Percentiles rank a stretch among this genome's conserved stretches.
phyloP scores from a whole-genome alignment of 306 rosid genomes.

The Trifolium dubium region DNA sequence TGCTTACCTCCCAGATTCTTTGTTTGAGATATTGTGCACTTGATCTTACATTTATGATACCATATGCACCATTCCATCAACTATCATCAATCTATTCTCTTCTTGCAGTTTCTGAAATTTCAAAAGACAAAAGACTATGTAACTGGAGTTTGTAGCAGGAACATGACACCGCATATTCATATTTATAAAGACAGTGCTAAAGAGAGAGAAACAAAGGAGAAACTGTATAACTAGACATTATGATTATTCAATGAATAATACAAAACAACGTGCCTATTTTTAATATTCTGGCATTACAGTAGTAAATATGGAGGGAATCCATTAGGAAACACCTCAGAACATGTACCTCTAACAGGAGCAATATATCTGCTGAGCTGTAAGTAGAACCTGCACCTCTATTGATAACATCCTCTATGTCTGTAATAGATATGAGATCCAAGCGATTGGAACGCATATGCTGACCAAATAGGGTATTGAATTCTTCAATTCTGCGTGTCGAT shows the following conservation, averaged over 20 bases:
- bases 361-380: slow-evolving; percentile 66
- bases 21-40: slow-evolving; percentile 32
- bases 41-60: slow-evolving; percentile 50
- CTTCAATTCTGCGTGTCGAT: slow-evolving; percentile 64
- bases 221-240: not conserved
- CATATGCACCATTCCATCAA: slow-evolving; percentile 75
- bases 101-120: slow-evolving; percentile 82
- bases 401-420: slow-evolving; percentile 65
- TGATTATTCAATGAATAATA: not conserved
- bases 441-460: slow-evolving; percentile 85
- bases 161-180: not conserved
- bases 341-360: slow-evolving; percentile 70
- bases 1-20: slow-evolving; percentile 38
- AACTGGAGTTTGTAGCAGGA: slow-evolving; percentile 17
- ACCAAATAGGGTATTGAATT: slow-evolving; percentile 75
- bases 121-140: slow-evolving; percentile 32
- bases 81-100: slow-evolving; percentile 84
- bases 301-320: not conserved
- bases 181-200: not conserved
- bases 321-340: not conserved
- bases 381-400: slow-evolving; percentile 55
- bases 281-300: not conserved
- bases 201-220: not conserved
- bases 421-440: slow-evolving; percentile 67
- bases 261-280: not conserved